A percentile compares a stretch with the other conserved stretches of the same genome.
Evolutionary conservation across 345 rosid genomes (phyloP).

Genomic region (Arabidopsis thaliana): DNA sequence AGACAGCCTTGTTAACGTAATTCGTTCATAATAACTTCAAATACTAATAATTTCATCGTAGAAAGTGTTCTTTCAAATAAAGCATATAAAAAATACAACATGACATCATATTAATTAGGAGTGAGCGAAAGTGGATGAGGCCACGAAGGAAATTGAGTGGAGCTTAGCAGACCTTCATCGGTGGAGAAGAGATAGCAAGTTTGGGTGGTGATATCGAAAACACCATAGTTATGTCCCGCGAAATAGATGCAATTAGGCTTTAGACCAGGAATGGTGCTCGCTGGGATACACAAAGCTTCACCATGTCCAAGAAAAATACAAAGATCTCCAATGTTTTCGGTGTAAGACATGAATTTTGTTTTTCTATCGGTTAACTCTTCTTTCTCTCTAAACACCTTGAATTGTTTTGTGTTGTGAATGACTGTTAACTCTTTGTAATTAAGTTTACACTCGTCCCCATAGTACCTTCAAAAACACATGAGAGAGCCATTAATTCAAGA

Average conservation of each 20-base stretch:
- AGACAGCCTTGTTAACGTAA: too few relatives aligned
- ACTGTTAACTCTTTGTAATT: too few relatives aligned
- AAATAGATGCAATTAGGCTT: conserved; percentile 31
- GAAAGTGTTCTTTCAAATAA: too few relatives aligned
- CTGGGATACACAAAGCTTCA: conserved; percentile 18
- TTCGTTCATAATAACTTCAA: too few relatives aligned
- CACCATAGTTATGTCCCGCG: conserved; percentile 15
- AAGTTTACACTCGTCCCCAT: too few relatives aligned
- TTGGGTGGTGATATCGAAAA: conserved; percentile 18
- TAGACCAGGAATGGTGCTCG: conserved; percentile 20
- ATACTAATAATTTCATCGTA: too few relatives aligned
- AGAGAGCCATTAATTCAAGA: too few relatives aligned
- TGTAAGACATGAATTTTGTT: not conserved
- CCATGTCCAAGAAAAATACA: conserved; percentile 21
- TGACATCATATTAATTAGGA: not conserved
- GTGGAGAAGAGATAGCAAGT: conserved; percentile 1
- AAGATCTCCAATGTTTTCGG: conserved; percentile 12
- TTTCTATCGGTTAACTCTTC: too few relatives aligned
- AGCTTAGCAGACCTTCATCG: not conserved
- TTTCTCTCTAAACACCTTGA: conserved; percentile 9
- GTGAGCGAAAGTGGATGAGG: conserved; percentile 8
- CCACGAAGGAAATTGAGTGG: not conserved
- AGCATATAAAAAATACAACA: too few relatives aligned
- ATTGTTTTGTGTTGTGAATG: not conserved
- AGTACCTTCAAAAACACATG: too few relatives aligned